A percentile compares a stretch with the other conserved stretches of the same genome.
Evolutionary conservation across 1,284 basidiomycete species (phyloP).

Genomic region (Pulveroboletus sp.): DNA sequence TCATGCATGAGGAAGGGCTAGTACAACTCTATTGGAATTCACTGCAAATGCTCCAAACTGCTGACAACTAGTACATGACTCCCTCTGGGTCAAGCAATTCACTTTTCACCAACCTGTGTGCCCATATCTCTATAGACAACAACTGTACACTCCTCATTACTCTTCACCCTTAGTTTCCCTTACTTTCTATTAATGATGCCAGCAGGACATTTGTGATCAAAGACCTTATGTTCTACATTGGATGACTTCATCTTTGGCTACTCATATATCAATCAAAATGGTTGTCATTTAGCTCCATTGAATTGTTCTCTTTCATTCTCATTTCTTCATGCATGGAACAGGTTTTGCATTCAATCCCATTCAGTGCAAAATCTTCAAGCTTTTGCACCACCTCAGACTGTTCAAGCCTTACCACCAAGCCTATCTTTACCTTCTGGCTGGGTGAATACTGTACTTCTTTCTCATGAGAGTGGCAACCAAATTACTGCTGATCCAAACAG

Average conservation of each 20-base stretch:
- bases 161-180: not conserved
- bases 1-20: not conserved
- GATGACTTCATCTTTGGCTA: conserved; percentile 4
- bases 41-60: too few species aligned
- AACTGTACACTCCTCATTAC: not conserved
- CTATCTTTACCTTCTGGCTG: not conserved
- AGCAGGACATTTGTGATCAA: not conserved
- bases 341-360: not conserved
- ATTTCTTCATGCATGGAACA: not conserved
- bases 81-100: not conserved
- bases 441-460: not conserved
- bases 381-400: not conserved
- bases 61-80: too few species aligned
- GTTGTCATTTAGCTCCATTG: not conserved
- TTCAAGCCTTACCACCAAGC: not conserved
- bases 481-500: not conserved
- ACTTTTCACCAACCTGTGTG: not conserved
- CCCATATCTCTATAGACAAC: conserved; percentile 4
- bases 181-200: not conserved
- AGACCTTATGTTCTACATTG: conserved; percentile 2
- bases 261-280: not conserved
- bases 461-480: not conserved
- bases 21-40: not conserved
- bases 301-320: not conserved
- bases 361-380: not conserved